Evolutionary conservation across 2,329 filamentous ascomycete genomes (phyloP), one percentile per base, ranked within the genome.

Genomic region (Fusarium drepaniforme): DNA sequence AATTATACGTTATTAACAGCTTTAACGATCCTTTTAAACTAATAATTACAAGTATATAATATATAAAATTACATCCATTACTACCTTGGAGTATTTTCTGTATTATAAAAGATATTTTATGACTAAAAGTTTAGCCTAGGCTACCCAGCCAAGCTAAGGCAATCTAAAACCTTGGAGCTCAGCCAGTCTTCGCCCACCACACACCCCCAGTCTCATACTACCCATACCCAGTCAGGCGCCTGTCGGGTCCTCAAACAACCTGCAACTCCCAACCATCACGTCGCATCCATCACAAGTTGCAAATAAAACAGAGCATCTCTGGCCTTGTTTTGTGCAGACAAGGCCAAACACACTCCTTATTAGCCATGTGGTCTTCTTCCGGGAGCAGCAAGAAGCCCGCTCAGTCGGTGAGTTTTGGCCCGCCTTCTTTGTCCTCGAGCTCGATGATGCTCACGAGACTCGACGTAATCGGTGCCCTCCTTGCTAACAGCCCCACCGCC

Each of bases 331-430:
- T 77, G 70, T n/a, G 18, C 38, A 68, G 59, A 16, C 77, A 76
- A 75, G 76, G 78, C 78, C 76, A 74, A 30, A 35, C 33, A 33
- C 46, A 72, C 73, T 67, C 78, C 30, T 33, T 33, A 33, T 80
- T 85, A 80, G 74, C 25, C 59, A 92, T 93, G 90, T 92, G 92
- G 85, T 89, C 90, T 74, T 92, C 90, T 78, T 91, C 90, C 75
- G 88, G 88, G 78, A 88, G 88, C 85, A 86, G 89, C 84, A 93
- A 93, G 87, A 95, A 94, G 86, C 87, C 89, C 77, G 87, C 89
- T 75, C 90, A 92, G 81, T 92, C 94, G 90, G 93, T 95, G 86
- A 82, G 88, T 83, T 44, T 58, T 58, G 74, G 58, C 59, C 44
- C 23, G 8, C 66, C 71, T 69, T 67, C 66, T 69, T 33, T 37